Evolutionary conservation across 768 basidiomycete species (phyloP).

Genomic region (Naganishia antarctica): DNA sequence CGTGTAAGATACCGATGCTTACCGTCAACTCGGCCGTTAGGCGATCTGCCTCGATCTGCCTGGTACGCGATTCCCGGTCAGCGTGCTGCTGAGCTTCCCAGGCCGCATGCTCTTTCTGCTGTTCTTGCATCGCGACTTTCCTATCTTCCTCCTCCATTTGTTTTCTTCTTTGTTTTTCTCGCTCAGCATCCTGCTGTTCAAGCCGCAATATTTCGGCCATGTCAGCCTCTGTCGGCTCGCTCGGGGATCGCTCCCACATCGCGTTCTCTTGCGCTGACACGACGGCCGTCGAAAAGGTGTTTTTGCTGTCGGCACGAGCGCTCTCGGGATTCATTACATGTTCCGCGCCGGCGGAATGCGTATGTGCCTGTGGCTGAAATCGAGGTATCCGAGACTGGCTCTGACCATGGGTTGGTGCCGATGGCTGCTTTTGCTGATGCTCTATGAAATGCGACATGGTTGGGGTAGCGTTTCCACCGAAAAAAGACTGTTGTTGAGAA

Average conservation of each 20-base stretch:
- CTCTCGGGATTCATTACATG: neutral
- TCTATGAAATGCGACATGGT: constrained; percentile 16
- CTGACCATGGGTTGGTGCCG: neutral
- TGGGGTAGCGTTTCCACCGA: constrained; percentile 23
- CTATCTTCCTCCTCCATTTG: constrained; percentile 42
- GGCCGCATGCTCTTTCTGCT: constrained; percentile 45
- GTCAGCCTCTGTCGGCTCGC: constrained; percentile 29
- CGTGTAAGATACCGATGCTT: no score
- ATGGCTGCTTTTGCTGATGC: constrained; percentile 1
- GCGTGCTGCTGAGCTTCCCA: constrained; percentile 44
- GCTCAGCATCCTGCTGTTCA: constrained; percentile 40
- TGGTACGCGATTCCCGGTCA: constrained; percentile 34
- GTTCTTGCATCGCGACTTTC: constrained; percentile 44
- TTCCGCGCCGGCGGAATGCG: constrained; percentile 1
- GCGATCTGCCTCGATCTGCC: constrained; percentile 38
- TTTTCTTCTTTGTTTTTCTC: constrained; percentile 32
- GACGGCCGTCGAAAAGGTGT: neutral
- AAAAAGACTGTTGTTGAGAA: neutral
- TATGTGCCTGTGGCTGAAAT: neutral
- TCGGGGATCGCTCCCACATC: constrained; percentile 21
- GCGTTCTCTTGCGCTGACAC: constrained; percentile 21
- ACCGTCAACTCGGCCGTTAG: constrained; percentile 18
- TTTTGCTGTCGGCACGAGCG: neutral
- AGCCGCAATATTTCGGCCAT: constrained; percentile 39
- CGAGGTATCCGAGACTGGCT: neutral